A percentile compares a stretch with the other conserved stretches of the same genome.
These are phyloP conservation scores for Annona squamosa DNA, from an alignment of 164 flowering plant species.

Conservation along the genomic window DNA sequence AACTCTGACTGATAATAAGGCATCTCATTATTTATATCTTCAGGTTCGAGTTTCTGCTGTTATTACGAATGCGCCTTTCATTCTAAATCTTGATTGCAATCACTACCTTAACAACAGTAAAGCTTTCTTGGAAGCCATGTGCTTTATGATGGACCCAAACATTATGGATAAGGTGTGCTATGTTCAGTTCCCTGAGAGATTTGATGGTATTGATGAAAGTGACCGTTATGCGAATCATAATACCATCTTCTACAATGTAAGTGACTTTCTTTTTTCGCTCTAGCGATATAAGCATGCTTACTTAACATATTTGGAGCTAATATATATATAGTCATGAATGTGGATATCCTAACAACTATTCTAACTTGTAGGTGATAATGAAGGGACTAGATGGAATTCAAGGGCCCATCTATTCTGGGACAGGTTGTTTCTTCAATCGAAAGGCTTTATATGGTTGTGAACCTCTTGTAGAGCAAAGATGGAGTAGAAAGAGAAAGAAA, in stretches of 20 bases:
- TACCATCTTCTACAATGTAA: conserved; percentile 17
- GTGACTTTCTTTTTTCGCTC: neutral
- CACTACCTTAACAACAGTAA: conserved; percentile 20
- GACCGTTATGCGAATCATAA: conserved; percentile 14
- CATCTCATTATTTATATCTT: conserved; percentile 8
- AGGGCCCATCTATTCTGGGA: conserved; percentile 32
- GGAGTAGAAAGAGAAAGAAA: neutral
- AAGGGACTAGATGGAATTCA: conserved; percentile 41
- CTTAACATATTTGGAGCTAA: neutral
- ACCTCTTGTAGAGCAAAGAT: conserved; percentile 15
- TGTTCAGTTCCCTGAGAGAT: conserved; percentile 21
- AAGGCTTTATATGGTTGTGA: conserved; percentile 38
- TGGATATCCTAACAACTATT: neutral
- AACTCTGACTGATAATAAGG: neutral
- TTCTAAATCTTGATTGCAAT: conserved; percentile 18
- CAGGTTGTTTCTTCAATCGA: conserved; percentile 34
- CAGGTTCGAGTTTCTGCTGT: conserved; percentile 22
- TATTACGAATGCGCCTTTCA: conserved; percentile 16
- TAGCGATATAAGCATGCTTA: neutral
- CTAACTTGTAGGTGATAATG: conserved; percentile 23
- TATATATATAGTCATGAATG: neutral
- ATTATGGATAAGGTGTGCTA: conserved; percentile 8
- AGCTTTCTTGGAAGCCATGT: conserved; percentile 22
- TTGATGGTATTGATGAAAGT: conserved; percentile 16
- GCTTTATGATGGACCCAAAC: conserved; percentile 19